A percentile compares a stretch with the other conserved stretches of the same genome.
These are phyloP conservation scores for Kregervanrija delftensis DNA, from an alignment of 805 yeast genomes.

Conservation along the genomic window DNA sequence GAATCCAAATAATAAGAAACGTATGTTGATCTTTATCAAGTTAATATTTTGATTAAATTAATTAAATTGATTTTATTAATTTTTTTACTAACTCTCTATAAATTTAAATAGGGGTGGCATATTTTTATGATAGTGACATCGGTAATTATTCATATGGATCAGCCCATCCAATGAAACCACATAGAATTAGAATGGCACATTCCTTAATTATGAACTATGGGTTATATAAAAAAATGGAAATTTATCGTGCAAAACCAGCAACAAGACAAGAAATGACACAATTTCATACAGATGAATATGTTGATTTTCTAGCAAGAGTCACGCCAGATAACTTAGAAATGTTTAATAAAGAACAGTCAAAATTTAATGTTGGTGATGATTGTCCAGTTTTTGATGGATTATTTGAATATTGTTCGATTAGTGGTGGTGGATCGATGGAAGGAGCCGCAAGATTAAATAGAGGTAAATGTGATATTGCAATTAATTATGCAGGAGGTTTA, in stretches of 20 bases:
- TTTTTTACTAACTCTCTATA: constrained; percentile 1
- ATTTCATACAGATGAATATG: constrained; percentile 96
- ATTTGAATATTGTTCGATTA: constrained; percentile 68
- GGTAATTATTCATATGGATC: constrained; percentile 98
- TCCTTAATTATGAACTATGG: constrained; percentile 96
- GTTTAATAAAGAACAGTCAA: constrained; percentile 81
- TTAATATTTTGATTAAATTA: background rate
- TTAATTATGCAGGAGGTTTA: constrained; percentile 89
- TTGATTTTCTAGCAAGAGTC: constrained; percentile 84
- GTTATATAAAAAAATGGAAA: constrained; percentile 92
- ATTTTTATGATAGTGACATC: constrained; percentile 84
- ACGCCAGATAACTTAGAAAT: constrained; percentile 87
- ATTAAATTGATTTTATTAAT: background rate
- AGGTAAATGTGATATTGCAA: constrained; percentile 84
- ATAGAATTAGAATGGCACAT: constrained; percentile 97
- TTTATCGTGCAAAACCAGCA: constrained; percentile 95
- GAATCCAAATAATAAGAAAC: constrained; percentile 44
- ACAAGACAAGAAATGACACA: constrained; percentile 97
- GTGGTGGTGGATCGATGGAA: constrained; percentile 87
- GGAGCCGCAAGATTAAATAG: constrained; percentile 79
- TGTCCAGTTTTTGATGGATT: constrained; percentile 80
- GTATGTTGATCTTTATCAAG: constrained; percentile 21
- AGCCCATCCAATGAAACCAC: constrained; percentile 99
- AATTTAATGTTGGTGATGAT: constrained; percentile 95
- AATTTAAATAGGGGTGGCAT: constrained; percentile 51